These are phyloP conservation scores for Naganishia kalamii DNA, from an alignment of 768 basidiomycete species.

Conservation along the genomic window DNA sequence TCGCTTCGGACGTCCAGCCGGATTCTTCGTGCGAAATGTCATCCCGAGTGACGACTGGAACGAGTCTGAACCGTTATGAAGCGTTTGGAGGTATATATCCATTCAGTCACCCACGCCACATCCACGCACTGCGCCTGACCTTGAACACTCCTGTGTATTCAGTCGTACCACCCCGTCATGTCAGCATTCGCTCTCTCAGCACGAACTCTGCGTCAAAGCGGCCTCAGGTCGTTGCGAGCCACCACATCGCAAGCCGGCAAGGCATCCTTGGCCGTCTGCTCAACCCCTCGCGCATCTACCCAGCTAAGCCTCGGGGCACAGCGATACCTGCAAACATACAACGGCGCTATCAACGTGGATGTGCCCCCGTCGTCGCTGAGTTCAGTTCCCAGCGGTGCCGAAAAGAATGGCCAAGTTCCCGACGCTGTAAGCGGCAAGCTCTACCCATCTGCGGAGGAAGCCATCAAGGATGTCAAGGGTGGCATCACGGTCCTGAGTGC, in stretches of 20 bases:
- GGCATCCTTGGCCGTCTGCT: neutral
- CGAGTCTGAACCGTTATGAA: too few relatives aligned
- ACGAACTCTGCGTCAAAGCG: conserved; percentile 2
- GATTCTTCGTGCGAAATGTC: neutral
- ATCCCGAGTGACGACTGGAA: neutral
- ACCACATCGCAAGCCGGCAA: neutral
- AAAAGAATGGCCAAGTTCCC: conserved; percentile 8
- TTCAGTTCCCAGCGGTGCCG: conserved; percentile 16
- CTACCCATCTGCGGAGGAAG: conserved; percentile 28
- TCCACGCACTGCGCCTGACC: neutral
- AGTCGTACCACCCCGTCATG: too few relatives aligned
- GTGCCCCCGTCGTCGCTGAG: neutral
- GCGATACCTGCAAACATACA: conserved; percentile 3
- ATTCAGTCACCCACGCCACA: neutral
- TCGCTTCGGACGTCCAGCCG: neutral
- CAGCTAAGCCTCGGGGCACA: conserved; percentile 4
- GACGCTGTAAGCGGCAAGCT: conserved; percentile 23
- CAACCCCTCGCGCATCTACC: neutral
- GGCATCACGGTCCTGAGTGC: conserved; percentile 33
- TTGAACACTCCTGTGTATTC: too few relatives aligned
- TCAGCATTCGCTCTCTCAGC: conserved; percentile 9
- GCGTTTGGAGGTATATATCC: neutral
- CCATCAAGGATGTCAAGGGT: conserved; percentile 36
- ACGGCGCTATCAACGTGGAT: neutral
- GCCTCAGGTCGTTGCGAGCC: conserved; percentile 5